Evolutionary conservation across 257 asterid species (phyloP).

Genomic region (Lycium ferocissimum): DNA sequence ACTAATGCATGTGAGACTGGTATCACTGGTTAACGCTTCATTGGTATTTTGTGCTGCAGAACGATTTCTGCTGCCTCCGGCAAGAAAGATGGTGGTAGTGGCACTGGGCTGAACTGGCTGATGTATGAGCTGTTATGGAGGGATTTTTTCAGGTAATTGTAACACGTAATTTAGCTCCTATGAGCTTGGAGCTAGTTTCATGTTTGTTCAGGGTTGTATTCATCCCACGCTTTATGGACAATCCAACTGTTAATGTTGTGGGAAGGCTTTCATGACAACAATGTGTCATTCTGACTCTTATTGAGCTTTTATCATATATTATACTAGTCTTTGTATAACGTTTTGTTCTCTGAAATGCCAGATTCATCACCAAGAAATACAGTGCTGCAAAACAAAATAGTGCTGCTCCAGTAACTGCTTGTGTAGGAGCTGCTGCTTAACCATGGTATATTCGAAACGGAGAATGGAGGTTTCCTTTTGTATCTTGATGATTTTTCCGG

Average conservation of each 20-base stretch:
- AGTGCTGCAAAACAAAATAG: constrained; percentile 64
- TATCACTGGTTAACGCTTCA: neutral
- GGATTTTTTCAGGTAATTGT: constrained; percentile 88
- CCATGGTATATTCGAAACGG: constrained; percentile 21
- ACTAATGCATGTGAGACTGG: neutral
- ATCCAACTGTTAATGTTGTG: neutral
- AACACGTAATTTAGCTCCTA: neutral
- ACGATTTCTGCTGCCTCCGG: constrained; percentile 59
- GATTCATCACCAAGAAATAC: constrained; percentile 96
- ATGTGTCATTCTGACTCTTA: neutral
- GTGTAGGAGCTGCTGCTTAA: constrained; percentile 73
- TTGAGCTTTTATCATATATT: neutral
- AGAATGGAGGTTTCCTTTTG: constrained; percentile 18
- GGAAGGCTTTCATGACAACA: neutral
- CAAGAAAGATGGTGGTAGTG: constrained; percentile 58
- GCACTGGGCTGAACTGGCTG: constrained; percentile 88
- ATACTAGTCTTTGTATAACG: neutral
- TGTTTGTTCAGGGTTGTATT: neutral
- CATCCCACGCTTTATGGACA: neutral
- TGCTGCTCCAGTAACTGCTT: constrained; percentile 80
- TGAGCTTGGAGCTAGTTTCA: neutral
- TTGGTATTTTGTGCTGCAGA: constrained; percentile 49
- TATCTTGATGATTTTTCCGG: constrained; percentile 21
- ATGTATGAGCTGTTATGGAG: constrained; percentile 98
- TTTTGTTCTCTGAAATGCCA: constrained; percentile 38